A percentile compares a stretch with the other conserved stretches of the same genome.
phyloP scores from a whole-genome alignment of 73 alveolate genomes.

The Tetrahymena borealis region DNA sequence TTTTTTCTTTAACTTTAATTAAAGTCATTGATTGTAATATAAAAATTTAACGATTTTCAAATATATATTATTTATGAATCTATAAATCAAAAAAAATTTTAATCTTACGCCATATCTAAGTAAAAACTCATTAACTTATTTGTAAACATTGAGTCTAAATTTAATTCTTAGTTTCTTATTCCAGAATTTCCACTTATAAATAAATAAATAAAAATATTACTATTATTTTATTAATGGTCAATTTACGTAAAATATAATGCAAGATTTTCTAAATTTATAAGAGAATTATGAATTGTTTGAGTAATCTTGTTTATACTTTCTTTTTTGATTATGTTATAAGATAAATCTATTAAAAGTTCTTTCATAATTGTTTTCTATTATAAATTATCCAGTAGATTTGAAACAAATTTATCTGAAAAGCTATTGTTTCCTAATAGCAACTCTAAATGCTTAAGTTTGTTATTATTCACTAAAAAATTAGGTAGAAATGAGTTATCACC shows the following conservation, averaged over 20 bases:
- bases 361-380: not conserved
- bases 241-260: not conserved
- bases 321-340: not conserved
- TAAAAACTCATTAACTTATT: not conserved
- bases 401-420: not conserved
- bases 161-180: not conserved
- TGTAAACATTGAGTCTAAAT: not conserved
- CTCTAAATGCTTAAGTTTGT: not conserved
- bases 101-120: not conserved
- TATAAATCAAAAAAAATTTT: no score
- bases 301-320: not conserved
- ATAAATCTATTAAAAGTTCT: not conserved
- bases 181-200: not conserved
- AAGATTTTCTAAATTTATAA: not conserved
- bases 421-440: not conserved
- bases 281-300: not conserved
- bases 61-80: no score
- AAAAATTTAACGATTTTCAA: no score
- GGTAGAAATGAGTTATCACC: not conserved
- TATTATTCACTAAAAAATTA: not conserved
- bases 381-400: not conserved
- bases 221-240: not conserved
- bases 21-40: not conserved
- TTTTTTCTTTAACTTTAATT: not conserved
- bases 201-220: not conserved